Evolutionary conservation across 768 basidiomycete genomes (phyloP), one percentile per base, ranked within the genome.

Genomic region (Rhodotorula diobovata): DNA sequence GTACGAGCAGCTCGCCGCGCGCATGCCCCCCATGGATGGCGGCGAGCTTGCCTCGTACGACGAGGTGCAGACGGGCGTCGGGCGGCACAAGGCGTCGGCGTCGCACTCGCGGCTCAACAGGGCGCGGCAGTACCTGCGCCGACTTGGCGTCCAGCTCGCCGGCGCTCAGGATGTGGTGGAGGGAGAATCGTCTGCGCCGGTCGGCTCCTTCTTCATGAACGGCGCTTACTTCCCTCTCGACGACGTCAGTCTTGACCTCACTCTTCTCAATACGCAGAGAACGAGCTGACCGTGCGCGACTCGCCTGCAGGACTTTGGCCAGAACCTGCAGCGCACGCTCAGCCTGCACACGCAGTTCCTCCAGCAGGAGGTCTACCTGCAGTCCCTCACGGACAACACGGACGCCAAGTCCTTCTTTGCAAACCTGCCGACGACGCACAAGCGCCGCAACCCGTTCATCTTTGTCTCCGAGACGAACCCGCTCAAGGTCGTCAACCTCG

Each of bases 151-250:
- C 6, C 83, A 82, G n/a, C 76, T 71, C 61, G 23, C 48, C 11
- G 69, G 59, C 34, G 48, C 35, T 45, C 41, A 8, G 0, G 56
- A 20, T 2, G 56, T 34, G 30, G n/a, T 18, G 7, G 71, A 73
- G 32, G 76, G 66, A 23, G 41, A 43, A 12, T 12, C 12, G 41
- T 1, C 8, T 2, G 30, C 28, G 21, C 76, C 82, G 1, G 79
- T 79, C 5, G 93, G 92, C 1, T 87, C 90, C 73, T 87, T 84
- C 8, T 95, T 97, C 80, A 83, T 95, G 77, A 95, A 97, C 76
- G 94, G 94, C n/a, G 92, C 88, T 77, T 85, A 89, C 79, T 83
- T 87, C 62, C 80, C 84, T 21, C 79, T 91, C 59, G 84, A 85
- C 72, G 89, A 89, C 63, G 91, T 90, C 75, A 75, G 87, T 32